Evolutionary conservation across 75 land plant genomes (phyloP), one percentile per base, ranked within the genome.

Genomic region (Adiantum capillusveneris): DNA sequence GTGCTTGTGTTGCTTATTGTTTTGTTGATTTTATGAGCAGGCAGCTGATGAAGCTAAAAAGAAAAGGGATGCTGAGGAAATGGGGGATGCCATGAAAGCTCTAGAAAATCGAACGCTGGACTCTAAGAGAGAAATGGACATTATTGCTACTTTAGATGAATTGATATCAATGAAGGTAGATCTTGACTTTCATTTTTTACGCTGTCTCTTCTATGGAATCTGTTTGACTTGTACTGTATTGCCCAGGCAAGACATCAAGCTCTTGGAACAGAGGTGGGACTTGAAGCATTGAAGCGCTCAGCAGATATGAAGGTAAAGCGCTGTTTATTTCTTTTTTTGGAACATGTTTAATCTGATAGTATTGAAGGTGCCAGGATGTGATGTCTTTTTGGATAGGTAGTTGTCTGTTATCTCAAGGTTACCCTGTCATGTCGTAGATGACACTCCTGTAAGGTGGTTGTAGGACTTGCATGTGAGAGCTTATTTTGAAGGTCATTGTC

Each of bases 81-180:
- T 85, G 85, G 98, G 98, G 3, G 98, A 93, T 77, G 85, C 90
- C 0, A 93, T 93, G 98, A 93, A 85, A 64, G 80, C 90, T 3
- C 64, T 93, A 41, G 95, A 93, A 66, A 93, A 93, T 53, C 75
- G 81, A 64, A 86, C 98, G 1, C 37, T 85, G 58, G 98, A 93
- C 64, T 93, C 98, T n/a, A 93, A 93, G 53, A 74, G 81, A 49
- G 96, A 93, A 56, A 93, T 93, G 95, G 95, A 93, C 53, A 93
- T 89, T 22, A 72, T 93, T 58, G 87, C 98, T 25, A 90, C 98
- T 22, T 71, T 93, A 7, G 98, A 93, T 63, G 98, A 93, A 49
- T 83, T 89, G 96, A 85, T 80, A 58, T 93, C 98, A 13, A 88
- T 93, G 98, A 81, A 65, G 86, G 94, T 83, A 65, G 39, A n/a